These are phyloP conservation scores for Hemileia vastatrix DNA, from an alignment of 1,284 basidiomycete genomes.

Conservation along the genomic window DNA sequence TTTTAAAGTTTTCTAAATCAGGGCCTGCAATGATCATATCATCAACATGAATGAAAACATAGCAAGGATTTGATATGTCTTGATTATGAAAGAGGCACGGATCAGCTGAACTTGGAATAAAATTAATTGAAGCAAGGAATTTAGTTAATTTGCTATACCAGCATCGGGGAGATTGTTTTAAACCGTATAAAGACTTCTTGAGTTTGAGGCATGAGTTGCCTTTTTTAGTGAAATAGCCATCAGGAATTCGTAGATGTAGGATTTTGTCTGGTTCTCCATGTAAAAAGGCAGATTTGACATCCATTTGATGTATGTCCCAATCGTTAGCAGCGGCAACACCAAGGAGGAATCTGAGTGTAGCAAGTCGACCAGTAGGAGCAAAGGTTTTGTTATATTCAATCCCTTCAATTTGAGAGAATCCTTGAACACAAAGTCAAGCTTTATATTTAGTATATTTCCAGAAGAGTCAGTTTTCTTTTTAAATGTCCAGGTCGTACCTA, in stretches of 20 bases:
- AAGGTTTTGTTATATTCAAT: constrained; percentile 49
- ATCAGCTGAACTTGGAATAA: too few species aligned
- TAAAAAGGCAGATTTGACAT: constrained; percentile 48
- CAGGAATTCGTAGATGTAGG: too few species aligned
- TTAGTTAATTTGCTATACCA: too few species aligned
- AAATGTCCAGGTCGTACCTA: constrained; percentile 48
- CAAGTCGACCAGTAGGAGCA: constrained; percentile 45
- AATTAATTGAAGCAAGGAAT: too few species aligned
- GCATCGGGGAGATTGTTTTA: neutral
- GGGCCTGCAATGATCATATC: too few species aligned
- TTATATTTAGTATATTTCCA: constrained; percentile 45
- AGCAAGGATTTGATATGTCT: too few species aligned
- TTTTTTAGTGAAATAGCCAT: too few species aligned
- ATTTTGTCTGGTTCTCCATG: too few species aligned
- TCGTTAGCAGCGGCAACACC: constrained; percentile 44
- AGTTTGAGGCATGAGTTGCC: neutral
- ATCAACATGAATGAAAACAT: too few species aligned
- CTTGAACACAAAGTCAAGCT: constrained; percentile 47
- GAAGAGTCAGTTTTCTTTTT: constrained; percentile 44
- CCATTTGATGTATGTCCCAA: constrained; percentile 46
- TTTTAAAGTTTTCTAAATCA: too few species aligned
- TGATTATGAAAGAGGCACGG: too few species aligned
- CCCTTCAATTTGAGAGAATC: constrained; percentile 47
- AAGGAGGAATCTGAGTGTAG: constrained; percentile 45
- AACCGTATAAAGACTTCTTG: neutral